A percentile compares a stretch with the other conserved stretches of the same genome.
phyloP scores from a whole-genome alignment of 495 filamentous ascomycete genomes.

The Neurospora sp. region DNA sequence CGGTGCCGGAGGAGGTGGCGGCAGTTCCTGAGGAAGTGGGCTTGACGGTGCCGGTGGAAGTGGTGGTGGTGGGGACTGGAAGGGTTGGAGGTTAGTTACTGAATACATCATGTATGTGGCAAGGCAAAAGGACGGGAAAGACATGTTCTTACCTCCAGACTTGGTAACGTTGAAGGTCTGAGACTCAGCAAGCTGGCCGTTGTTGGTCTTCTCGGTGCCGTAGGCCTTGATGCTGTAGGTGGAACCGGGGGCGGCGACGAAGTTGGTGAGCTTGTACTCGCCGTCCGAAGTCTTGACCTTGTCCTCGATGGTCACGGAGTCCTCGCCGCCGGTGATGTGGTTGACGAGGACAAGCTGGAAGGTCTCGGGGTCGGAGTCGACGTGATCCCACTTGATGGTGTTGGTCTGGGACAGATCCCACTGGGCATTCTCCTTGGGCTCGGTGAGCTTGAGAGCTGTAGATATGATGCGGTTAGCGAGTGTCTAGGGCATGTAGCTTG shows the following conservation, averaged over 20 bases:
- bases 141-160: conserved; percentile 8
- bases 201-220: conserved; percentile 2
- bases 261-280: conserved; percentile 11
- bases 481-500: neutral
- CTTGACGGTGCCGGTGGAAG: neutral
- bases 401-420: conserved; percentile 13
- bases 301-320: conserved; percentile 1
- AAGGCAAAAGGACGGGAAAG: neutral
- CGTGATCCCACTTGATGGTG: conserved; percentile 11
- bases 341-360: conserved; percentile 15
- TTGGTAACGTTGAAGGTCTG: conserved; percentile 14
- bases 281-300: conserved; percentile 8
- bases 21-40: neutral
- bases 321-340: conserved; percentile 4
- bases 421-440: neutral
- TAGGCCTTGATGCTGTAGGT: conserved; percentile 16
- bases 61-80: conserved; percentile 7
- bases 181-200: conserved; percentile 12
- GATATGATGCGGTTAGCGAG: neutral
- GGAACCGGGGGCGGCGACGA: conserved; percentile 6
- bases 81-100: neutral
- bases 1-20: neutral
- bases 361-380: conserved; percentile 7
- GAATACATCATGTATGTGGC: neutral
- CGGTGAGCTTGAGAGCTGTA: conserved; percentile 3